Base-by-base conservation (phyloP, 495 filamentous ascomycete species). In the Terfezia claveryi region DNA sequence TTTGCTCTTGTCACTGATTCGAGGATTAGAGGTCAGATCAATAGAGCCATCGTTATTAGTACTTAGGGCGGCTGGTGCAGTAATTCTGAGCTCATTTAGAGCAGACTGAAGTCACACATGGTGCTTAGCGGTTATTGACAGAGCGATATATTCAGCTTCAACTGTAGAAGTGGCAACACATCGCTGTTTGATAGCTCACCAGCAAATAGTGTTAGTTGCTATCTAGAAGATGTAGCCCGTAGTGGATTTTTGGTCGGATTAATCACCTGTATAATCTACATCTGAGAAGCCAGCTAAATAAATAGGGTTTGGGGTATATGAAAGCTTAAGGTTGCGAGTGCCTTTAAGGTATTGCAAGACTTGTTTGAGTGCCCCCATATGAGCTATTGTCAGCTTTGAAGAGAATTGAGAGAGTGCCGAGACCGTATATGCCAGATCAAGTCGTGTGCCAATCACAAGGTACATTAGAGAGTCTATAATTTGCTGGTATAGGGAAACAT, bases 331-430 rank as follows among this genome's bases (percentile, higher is more conserved):
- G 20, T 52, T 46, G 12, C 50, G 36, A 2, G 50, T 53, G 16
- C 20, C 16, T 0, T 49, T 49, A 2, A 61, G 6, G 20, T 58
- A 62, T 20, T 17, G 37, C 2, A 62, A 37, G 0, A 60, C 55
- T 8, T 36, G 23, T 17, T 59, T 57, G 2, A 36, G 16, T 20
- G n/a, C n/a, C n/a, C n/a, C n/a, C n/a, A n/a, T n/a, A n/a, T n/a
- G n/a, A n/a, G n/a, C n/a, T n/a, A n/a, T n/a, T n/a, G n/a, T n/a
- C n/a, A n/a, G n/a, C n/a, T n/a, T n/a, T n/a, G n/a, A n/a, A n/a
- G n/a, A n/a, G n/a, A n/a, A n/a, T n/a, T n/a, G n/a, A n/a, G n/a
- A n/a, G n/a, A n/a, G n/a, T n/a, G n/a, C n/a, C n/a, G n/a, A n/a
- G n/a, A n/a, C n/a, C n/a, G n/a, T n/a, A n/a, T n/a, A n/a, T n/a